These are phyloP conservation scores for Fusarium sp. DNA, from an alignment of 2,329 filamentous ascomycete species.

Conservation along the genomic window DNA sequence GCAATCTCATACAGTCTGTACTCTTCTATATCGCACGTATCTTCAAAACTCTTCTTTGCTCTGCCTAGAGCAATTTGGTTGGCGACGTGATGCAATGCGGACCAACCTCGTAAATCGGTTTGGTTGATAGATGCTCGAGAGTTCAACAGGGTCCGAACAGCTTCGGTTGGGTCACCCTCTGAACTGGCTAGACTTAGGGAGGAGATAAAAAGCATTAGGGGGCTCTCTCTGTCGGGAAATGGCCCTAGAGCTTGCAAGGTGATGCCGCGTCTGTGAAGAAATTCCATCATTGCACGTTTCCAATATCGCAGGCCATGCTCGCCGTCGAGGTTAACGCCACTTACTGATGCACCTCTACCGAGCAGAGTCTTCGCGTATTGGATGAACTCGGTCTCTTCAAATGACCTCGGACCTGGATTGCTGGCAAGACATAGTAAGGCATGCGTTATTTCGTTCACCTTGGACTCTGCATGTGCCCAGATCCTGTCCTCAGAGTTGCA, in stretches of 20 bases:
- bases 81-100: constrained; percentile 16
- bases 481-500: background rate
- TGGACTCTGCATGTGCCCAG: background rate
- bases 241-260: background rate
- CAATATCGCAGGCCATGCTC: background rate
- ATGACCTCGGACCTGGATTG: background rate
- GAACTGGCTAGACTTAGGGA: background rate
- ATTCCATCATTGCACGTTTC: constrained; percentile 2
- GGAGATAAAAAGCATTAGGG: constrained; percentile 2
- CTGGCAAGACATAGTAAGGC: constrained; percentile 1
- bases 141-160: constrained; percentile 7
- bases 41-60: constrained; percentile 1
- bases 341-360: background rate
- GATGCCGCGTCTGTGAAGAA: constrained; percentile 1
- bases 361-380: constrained; percentile 1
- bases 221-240: constrained; percentile 1
- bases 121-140: constrained; percentile 12
- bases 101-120: constrained; percentile 10
- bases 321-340: background rate
- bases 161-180: background rate
- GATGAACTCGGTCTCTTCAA: background rate
- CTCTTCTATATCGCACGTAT: background rate
- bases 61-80: constrained; percentile 15
- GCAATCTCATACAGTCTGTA: constrained; percentile 7
- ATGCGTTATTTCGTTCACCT: background rate